Conservation (phyloP, 768 basidiomycete genomes). For the Leccinum rimulosum region DNA sequence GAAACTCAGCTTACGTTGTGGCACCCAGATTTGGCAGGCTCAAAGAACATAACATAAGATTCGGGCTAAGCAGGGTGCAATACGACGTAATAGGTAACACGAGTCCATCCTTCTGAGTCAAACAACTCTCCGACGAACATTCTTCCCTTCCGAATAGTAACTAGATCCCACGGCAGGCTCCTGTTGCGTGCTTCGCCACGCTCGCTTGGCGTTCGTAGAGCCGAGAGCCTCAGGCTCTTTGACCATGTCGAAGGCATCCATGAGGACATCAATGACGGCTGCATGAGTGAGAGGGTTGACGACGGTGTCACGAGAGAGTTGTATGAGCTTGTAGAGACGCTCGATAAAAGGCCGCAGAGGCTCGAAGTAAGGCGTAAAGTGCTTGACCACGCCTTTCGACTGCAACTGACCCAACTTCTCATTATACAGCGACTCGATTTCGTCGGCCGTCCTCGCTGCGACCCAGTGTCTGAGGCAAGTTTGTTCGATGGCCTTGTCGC, state of each 20-base stretch:
- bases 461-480: no score
- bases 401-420: background rate
- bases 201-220: background rate
- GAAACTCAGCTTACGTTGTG: background rate
- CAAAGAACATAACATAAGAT: background rate
- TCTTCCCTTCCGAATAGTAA: background rate
- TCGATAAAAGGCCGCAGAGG: background rate
- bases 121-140: background rate
- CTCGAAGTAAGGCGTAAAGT: background rate
- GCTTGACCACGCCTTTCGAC: background rate
- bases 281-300: background rate
- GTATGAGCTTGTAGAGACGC: background rate
- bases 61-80: background rate
- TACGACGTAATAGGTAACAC: background rate
- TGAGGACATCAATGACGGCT: background rate
- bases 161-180: background rate
- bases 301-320: background rate
- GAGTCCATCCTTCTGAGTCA: background rate
- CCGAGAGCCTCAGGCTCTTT: background rate
- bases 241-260: background rate
- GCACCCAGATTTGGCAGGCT: background rate
- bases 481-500: no score
- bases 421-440: background rate
- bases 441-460: no score
- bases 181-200: background rate